A percentile compares a stretch with the other conserved stretches of the same genome.
These are phyloP conservation scores for Tolypocladium nubicola DNA, from an alignment of 2,329 filamentous ascomycete genomes.

Conservation along the genomic window DNA sequence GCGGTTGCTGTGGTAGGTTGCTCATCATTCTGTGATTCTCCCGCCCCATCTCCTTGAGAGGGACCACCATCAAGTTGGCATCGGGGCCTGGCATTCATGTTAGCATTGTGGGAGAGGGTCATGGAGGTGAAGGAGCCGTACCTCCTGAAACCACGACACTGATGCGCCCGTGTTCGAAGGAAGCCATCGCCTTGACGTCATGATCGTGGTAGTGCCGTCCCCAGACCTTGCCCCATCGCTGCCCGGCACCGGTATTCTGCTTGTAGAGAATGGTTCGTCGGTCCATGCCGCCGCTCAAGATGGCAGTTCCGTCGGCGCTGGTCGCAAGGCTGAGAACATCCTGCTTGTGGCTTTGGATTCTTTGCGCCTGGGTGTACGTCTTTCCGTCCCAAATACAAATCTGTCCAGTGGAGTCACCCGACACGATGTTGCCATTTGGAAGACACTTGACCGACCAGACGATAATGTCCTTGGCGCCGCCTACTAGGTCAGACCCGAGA, in stretches of 20 bases:
- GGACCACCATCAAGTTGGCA: constrained; percentile 70
- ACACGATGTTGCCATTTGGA: constrained; percentile 80
- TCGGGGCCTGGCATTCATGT: constrained; percentile 56
- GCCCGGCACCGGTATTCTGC: constrained; percentile 46
- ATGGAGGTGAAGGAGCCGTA: constrained; percentile 16
- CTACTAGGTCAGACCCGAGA: constrained; percentile 65
- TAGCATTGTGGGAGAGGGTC: not conserved
- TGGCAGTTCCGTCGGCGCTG: constrained; percentile 67
- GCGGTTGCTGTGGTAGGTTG: constrained; percentile 70
- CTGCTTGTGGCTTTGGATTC: constrained; percentile 77
- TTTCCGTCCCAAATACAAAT: constrained; percentile 89
- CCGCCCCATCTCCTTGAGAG: constrained; percentile 61
- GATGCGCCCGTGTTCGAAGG: constrained; percentile 73
- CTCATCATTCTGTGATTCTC: constrained; percentile 77
- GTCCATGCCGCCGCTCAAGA: constrained; percentile 89
- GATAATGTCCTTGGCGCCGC: constrained; percentile 74
- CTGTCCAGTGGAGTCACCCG: constrained; percentile 89
- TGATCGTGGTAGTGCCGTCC: constrained; percentile 83
- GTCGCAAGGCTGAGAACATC: constrained; percentile 84
- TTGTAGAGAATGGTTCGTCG: constrained; percentile 77
- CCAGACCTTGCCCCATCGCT: constrained; percentile 75
- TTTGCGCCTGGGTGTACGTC: constrained; percentile 79
- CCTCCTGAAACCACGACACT: constrained; percentile 90
- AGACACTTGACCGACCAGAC: constrained; percentile 91
- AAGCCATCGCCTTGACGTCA: constrained; percentile 89